Evolutionary conservation across 768 basidiomycete species (phyloP).

Genomic region (Tremella fuciformis): DNA sequence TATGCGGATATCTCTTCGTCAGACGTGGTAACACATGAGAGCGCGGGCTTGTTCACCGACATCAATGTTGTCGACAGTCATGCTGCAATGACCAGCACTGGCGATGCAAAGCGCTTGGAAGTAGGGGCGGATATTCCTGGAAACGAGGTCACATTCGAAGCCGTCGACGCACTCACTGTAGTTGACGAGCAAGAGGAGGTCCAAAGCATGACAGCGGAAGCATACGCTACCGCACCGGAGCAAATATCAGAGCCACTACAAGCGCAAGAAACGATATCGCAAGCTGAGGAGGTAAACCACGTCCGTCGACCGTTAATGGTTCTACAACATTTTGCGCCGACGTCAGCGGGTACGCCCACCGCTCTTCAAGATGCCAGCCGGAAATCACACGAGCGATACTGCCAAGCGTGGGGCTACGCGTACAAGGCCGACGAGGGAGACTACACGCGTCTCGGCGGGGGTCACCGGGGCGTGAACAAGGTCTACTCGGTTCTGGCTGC

Average conservation of each 20-base stretch:
- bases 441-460: neutral
- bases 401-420: neutral
- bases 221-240: too few species aligned
- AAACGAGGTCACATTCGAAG: too few species aligned
- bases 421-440: slow-evolving; percentile 2
- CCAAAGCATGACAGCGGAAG: too few species aligned
- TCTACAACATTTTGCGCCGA: slow-evolving; percentile 3
- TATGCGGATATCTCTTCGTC: too few species aligned
- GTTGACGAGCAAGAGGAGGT: too few species aligned
- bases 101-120: too few species aligned
- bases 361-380: neutral
- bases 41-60: too few species aligned
- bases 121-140: too few species aligned
- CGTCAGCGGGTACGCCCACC: neutral
- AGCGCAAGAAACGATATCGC: neutral
- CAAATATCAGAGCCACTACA: neutral
- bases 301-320: neutral
- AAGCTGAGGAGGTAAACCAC: neutral
- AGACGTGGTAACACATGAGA: too few species aligned
- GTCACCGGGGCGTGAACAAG: neutral
- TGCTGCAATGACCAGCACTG: too few species aligned
- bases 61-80: too few species aligned
- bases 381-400: neutral
- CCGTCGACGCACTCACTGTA: too few species aligned
- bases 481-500: neutral